Base-by-base conservation (phyloP, 2,329 filamentous ascomycete species). In the Botrytis galanthina region DNA sequence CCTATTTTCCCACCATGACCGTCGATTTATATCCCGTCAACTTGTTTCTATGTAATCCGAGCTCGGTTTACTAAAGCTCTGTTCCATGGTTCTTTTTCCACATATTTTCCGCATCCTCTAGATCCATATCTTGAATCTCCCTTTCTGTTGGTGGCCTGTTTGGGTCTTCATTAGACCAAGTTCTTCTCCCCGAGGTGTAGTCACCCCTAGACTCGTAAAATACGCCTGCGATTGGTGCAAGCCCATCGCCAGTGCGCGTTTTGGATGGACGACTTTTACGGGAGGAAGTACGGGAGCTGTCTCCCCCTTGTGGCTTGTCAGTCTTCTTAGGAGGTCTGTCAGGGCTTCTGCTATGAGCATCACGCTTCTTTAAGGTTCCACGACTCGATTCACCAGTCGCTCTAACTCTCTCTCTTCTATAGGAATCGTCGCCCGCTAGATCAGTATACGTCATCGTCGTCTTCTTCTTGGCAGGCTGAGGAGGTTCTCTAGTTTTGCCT, bases 91-190 rank as follows among this genome's bases (percentile, higher is more conserved):
- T 14, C 26, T 6, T n/a, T 51, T 9, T n/a, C 22, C 26, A 51
- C 48, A 0, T 2, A 3, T 2, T 51, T n/a, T 1, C 1, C 3
- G 10, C 22, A 8, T 51, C 7, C 3, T 51, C 48, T 14, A 51
- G 26, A 5, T 51, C 9, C 8, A 4, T 10, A 4, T 26, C 22
- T 3, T 9, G 9, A 22, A 8, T 6, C 10, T 48, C 20, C 44
- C 4, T 48, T 22, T 9, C 20, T 20, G 44, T 46, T 48, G 7
- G 18, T 48, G 44, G 18, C 22, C 8, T 9, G 44, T 22, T 10
- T 48, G 44, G 18, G 7, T 22, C 46, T n/a, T n/a, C 12, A 6
- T 14, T 1, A n/a, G 26, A 4, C 48, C 48, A n/a, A 51, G 26
- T 51, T 26, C 14, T 2, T n/a, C 26, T 51, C 44, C 44, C 44